These are phyloP conservation scores for Leptosphaerulina australis DNA, from an alignment of 2,329 filamentous ascomycete species.

Conservation along the genomic window DNA sequence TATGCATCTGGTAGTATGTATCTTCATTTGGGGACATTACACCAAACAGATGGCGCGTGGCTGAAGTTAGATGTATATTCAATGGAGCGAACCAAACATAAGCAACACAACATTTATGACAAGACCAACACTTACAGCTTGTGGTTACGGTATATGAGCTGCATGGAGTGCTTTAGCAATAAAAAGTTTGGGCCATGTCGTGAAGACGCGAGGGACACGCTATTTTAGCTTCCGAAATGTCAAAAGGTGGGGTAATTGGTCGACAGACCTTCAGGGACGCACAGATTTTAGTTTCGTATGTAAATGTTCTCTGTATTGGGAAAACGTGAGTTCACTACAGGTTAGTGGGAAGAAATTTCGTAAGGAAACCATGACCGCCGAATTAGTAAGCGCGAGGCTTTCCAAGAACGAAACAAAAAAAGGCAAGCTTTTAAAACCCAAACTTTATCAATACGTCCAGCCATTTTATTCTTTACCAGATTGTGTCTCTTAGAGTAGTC, in stretches of 20 bases:
- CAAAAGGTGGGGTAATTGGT: neutral
- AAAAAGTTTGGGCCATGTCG: neutral
- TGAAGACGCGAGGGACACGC: conserved; percentile 8
- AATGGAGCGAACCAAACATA: neutral
- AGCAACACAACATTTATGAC: neutral
- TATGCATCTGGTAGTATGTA: neutral
- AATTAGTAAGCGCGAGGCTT: too few relatives aligned
- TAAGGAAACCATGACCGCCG: too few relatives aligned
- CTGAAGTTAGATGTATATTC: neutral
- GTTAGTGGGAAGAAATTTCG: too few relatives aligned
- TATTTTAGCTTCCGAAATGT: conserved; percentile 1
- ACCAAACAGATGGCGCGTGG: neutral
- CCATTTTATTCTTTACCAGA: too few relatives aligned
- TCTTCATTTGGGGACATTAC: conserved; percentile 1
- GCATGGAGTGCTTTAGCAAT: neutral
- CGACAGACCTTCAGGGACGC: neutral
- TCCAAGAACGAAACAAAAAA: too few relatives aligned
- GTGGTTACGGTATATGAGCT: neutral
- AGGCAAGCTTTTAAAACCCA: too few relatives aligned
- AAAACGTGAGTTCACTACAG: too few relatives aligned
- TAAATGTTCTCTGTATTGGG: too few relatives aligned
- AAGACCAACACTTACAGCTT: neutral
- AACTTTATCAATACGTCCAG: too few relatives aligned
- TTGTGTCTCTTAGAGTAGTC: too few relatives aligned
- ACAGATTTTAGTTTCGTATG: neutral